Base-by-base conservation (phyloP, 371 early-diverging fungal genomes). In the Mucor plumbeus region DNA sequence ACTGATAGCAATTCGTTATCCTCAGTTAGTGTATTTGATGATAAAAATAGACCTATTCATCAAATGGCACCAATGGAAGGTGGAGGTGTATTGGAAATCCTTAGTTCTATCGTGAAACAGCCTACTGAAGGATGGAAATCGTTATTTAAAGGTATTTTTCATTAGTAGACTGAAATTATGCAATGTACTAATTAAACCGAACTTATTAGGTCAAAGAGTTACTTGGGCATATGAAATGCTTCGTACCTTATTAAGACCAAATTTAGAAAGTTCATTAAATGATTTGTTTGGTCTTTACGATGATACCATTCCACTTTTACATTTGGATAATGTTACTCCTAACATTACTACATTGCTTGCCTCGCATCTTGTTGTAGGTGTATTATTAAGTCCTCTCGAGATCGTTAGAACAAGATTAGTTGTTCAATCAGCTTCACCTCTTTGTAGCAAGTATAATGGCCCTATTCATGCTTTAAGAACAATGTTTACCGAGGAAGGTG, bases 401-500 rank as follows among this genome's bases (percentile, higher is more conserved):
- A 76, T 94, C 6, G 82, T 90, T 47, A 86, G 91, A 39, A 92
- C 93, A 7, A 48, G 93, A 34, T 68, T 94, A 47, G 79, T 91
- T 11, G 89, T 92, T 0, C 95, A 94, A 72, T 85, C 92, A 1
- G 71, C 89, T 6, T 85, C 87, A 11, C 90, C 92, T 1, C 58
- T 77, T 17, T 85, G 89, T 56, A 77, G 85, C 33, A 93, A 93
- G 69, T 97, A 97, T 78, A 73, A 82, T 31, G 91, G 93, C 2
- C 69, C 88, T 9, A 48, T 87, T 31, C 87, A 94, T 74, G 90
- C 90, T 47, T 80, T 95, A 19, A 69, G 79, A 4, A 90, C 91
- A 21, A 89, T 97, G 58, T 71, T 89, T 33, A 67, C 76, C 3
- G 91, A 92, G 64, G 98, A 97, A 74, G 96, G 95, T 43, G 93